Conservation (phyloP, 2,329 filamentous ascomycete species). For the Xylariaceae sp. region DNA sequence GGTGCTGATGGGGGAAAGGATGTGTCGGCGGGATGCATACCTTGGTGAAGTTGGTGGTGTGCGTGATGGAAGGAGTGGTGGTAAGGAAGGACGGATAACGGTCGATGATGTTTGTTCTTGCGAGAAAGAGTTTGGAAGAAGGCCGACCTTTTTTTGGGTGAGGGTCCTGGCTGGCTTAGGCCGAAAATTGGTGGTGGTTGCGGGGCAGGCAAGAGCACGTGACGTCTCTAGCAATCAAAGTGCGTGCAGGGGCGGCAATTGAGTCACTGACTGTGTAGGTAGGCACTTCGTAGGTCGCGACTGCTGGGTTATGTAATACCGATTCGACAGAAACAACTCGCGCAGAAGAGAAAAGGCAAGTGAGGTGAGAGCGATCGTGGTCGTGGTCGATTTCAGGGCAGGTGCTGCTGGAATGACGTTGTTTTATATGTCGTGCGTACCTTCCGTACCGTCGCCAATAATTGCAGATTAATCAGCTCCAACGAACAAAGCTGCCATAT, state of each 20-base stretch:
- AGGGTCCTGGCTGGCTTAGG: constrained; percentile 24
- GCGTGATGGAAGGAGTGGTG: constrained; percentile 8
- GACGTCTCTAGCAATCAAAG: constrained; percentile 18
- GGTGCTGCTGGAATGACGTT: constrained; percentile 7
- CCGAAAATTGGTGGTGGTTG: constrained; percentile 31
- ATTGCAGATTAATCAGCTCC: not conserved
- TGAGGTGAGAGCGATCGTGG: too few species aligned
- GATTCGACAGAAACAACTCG: not conserved
- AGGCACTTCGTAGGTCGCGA: not conserved
- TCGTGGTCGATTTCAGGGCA: not conserved
- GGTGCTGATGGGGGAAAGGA: not conserved
- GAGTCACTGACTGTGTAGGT: not conserved
- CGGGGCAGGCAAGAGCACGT: constrained; percentile 29
- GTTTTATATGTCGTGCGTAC: constrained; percentile 7
- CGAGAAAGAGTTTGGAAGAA: constrained; percentile 26
- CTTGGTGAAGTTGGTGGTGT: constrained; percentile 12
- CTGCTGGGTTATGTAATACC: not conserved
- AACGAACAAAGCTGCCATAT: not conserved
- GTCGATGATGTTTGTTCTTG: constrained; percentile 23
- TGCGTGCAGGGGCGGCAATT: not conserved
- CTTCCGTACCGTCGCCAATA: not conserved
- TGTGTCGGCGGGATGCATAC: constrained; percentile 12
- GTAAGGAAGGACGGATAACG: constrained; percentile 15
- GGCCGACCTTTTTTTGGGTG: constrained; percentile 22
- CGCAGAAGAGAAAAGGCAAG: too few species aligned